These are phyloP conservation scores for Claviceps sorghi DNA, from an alignment of 2,329 filamentous ascomycete species.

Conservation along the genomic window DNA sequence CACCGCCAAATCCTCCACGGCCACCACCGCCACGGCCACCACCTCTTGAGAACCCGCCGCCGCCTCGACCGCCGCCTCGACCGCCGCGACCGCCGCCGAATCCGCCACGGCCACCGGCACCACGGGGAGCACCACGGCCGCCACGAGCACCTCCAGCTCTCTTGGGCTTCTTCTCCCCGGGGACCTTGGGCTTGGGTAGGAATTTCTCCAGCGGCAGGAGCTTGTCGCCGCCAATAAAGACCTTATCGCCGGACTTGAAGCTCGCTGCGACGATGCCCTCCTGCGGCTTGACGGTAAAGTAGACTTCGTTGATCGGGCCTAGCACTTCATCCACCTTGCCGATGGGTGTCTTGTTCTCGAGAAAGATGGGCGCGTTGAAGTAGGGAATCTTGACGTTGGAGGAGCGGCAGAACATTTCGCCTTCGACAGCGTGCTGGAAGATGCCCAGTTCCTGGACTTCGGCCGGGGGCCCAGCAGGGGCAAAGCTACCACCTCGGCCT, in stretches of 20 bases:
- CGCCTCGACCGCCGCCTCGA: constrained; percentile 10
- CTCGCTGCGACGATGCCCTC: constrained; percentile 90
- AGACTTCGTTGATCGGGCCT: constrained; percentile 93
- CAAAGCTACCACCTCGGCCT: constrained; percentile 10
- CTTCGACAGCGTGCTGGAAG: constrained; percentile 89
- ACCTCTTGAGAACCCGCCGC: constrained; percentile 20
- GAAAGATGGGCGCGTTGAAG: constrained; percentile 97
- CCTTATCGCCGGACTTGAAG: constrained; percentile 94
- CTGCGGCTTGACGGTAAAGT: constrained; percentile 94
- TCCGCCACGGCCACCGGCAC: constrained; percentile 19
- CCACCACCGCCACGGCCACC: constrained; percentile 18
- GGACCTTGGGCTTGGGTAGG: constrained; percentile 79
- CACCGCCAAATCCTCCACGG: constrained; percentile 10
- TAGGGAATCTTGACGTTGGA: constrained; percentile 92
- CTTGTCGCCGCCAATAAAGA: constrained; percentile 92
- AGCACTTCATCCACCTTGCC: constrained; percentile 98
- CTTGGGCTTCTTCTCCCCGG: constrained; percentile 46
- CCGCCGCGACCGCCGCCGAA: constrained; percentile 8
- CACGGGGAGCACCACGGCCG: constrained; percentile 8
- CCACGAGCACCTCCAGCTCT: constrained; percentile 41
- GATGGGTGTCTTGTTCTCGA: constrained; percentile 94
- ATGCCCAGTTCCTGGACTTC: constrained; percentile 60
- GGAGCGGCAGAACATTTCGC: constrained; percentile 94
- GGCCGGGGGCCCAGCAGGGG: constrained; percentile 9
- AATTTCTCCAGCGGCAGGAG: constrained; percentile 90